Evolutionary conservation across 306 rosid genomes (phyloP).

Genomic region (Pueraria montana): DNA sequence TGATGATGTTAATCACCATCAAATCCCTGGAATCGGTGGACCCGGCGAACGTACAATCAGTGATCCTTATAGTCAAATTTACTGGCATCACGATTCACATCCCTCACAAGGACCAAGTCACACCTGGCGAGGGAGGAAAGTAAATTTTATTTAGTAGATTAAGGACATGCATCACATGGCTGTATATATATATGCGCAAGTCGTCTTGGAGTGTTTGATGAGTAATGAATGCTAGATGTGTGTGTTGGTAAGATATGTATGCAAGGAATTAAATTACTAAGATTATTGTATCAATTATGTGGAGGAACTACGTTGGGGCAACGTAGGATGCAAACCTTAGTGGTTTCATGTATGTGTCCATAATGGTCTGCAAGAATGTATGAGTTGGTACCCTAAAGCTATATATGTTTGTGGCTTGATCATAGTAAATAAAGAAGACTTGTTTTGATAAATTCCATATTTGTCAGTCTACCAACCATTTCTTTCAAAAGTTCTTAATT

Average conservation of each 20-base stretch:
- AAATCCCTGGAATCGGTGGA: constrained; percentile 40
- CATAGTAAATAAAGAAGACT: not conserved
- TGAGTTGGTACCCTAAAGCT: not conserved
- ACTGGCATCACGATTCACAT: too few relatives aligned
- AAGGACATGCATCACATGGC: too few relatives aligned
- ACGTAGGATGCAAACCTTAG: not conserved
- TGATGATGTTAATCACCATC: constrained; percentile 41
- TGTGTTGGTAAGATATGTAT: not conserved
- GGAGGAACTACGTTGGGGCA: not conserved
- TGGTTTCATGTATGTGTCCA: not conserved
- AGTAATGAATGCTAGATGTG: not conserved
- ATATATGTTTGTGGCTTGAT: not conserved
- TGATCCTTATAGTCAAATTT: too few relatives aligned
- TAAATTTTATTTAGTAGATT: too few relatives aligned
- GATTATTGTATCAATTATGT: not conserved
- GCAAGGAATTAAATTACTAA: not conserved
- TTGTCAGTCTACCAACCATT: not conserved
- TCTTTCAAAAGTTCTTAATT: not conserved
- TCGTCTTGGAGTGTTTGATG: not conserved
- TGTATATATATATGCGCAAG: not conserved
- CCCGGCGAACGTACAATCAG: not conserved
- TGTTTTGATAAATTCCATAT: not conserved
- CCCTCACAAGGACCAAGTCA: too few relatives aligned
- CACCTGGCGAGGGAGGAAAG: constrained; percentile 23
- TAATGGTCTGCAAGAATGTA: not conserved